Percentiles rank a stretch among this genome's conserved stretches.
Conservation (phyloP, 2,329 filamentous ascomycete species). For the Sporothrix dimorphospora region DNA sequence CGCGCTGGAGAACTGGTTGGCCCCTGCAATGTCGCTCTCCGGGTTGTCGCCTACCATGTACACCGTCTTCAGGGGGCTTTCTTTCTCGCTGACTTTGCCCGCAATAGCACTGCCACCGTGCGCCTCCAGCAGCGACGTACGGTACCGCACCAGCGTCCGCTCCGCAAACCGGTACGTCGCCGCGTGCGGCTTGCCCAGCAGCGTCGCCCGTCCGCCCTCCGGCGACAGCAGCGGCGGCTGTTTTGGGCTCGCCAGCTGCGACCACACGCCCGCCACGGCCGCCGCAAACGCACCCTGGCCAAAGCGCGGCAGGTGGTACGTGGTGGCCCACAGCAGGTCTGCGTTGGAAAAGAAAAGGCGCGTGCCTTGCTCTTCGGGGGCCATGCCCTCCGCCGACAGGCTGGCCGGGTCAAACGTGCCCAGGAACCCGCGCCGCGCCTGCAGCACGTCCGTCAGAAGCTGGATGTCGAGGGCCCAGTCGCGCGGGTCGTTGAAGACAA, state of each 20-base stretch:
- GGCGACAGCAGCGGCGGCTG: slow-evolving; percentile 51
- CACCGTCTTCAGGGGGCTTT: slow-evolving; percentile 65
- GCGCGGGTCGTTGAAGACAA: slow-evolving; percentile 93
- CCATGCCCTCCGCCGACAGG: slow-evolving; percentile 54
- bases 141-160: slow-evolving; percentile 66
- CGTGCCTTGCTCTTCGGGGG: slow-evolving; percentile 72
- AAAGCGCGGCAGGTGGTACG: slow-evolving; percentile 81
- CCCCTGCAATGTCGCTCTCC: slow-evolving; percentile 86
- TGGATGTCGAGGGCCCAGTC: slow-evolving; percentile 94
- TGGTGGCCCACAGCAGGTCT: slow-evolving; percentile 86
- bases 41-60: slow-evolving; percentile 96
- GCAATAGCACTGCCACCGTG: slow-evolving; percentile 27
- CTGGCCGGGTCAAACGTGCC: slow-evolving; percentile 69
- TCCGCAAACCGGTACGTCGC: slow-evolving; percentile 86
- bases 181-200: slow-evolving; percentile 81
- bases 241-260: slow-evolving; percentile 70
- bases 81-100: slow-evolving; percentile 24
- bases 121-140: slow-evolving; percentile 51
- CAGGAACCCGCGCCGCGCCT: slow-evolving; percentile 76
- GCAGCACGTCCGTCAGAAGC: slow-evolving; percentile 78
- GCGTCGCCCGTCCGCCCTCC: slow-evolving; percentile 50
- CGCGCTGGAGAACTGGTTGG: slow-evolving; percentile 72
- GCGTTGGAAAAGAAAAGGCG: slow-evolving; percentile 85
- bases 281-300: slow-evolving; percentile 91
- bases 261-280: slow-evolving; percentile 80